Evolutionary conservation across 2,329 filamentous ascomycete species (phyloP), one percentile per base, ranked within the genome.

Genomic region (Phoma sp.): DNA sequence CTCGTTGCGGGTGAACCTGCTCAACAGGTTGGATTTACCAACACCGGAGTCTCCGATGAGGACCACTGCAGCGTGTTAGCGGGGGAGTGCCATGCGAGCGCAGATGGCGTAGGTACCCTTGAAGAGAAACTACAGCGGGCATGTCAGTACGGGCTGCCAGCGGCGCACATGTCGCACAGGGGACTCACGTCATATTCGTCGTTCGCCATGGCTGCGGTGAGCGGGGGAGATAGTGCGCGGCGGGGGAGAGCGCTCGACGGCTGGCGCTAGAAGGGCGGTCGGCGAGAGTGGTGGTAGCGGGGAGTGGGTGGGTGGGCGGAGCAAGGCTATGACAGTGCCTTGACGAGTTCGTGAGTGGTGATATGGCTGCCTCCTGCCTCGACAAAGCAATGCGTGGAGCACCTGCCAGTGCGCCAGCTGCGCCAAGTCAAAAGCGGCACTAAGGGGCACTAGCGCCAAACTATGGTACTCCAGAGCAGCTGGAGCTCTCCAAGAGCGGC

Each of bases 21-120:
- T 97, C 81, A 99, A 85, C 71, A 99, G 91, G 83, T 99, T 99
- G 83, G 95, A 99, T 85, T 99, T 99, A 83, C 95, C 95, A 80
- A 99, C 95, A 73, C 95, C 95, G 68, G 93, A 97, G 83, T 99
- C 95, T 87, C 95, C 95, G 77, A 99, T 99, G 78, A 99, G 84
- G 77, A 99, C 95, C 76, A 98, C 93, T 96, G 74, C 60, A 60
- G 62, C 56, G 59, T 57, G 59, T 72, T 67, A 73, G 71, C 62
- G 70, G 68, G 38, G 65, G 42, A 42, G 42, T n/a, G 40, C 18
- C 34, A 33, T 6, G 28, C 7, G 15, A 47, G 49, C 53, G 66
- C 30, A 42, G 45, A 37, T 60, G 39, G 58, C 47, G 47, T 36
- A 53, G 9, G 65, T 83, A 96, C 92, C 92, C 90, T 99, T 98